Conservation (phyloP, 257 asterid species). For the Vinca minor region DNA sequence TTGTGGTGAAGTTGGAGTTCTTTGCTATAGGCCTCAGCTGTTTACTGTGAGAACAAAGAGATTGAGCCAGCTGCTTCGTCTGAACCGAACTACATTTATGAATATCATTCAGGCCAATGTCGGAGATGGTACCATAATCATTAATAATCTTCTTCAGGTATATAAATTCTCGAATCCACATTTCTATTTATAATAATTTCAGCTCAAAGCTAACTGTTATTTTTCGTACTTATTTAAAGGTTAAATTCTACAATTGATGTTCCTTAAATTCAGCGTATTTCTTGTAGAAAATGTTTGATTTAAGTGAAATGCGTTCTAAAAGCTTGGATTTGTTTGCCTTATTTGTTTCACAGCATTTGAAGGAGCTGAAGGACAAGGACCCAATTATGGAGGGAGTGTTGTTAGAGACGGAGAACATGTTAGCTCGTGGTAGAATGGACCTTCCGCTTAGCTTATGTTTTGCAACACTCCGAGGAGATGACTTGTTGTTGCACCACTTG, state of each 20-base stretch:
- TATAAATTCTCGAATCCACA: too few relatives aligned
- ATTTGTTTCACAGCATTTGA: slow-evolving; percentile 57
- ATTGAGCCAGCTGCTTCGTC: slow-evolving; percentile 64
- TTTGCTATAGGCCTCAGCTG: slow-evolving; percentile 72
- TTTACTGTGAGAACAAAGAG: slow-evolving; percentile 69
- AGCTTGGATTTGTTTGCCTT: too few relatives aligned
- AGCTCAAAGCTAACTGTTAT: too few relatives aligned
- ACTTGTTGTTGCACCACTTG: slow-evolving; percentile 54
- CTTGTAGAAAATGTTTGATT: too few relatives aligned
- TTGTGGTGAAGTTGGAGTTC: slow-evolving; percentile 72
- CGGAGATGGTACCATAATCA: too few relatives aligned
- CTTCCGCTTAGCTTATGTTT: slow-evolving; percentile 79
- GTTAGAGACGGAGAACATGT: slow-evolving; percentile 56
- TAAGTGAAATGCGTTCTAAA: too few relatives aligned
- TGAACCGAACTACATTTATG: slow-evolving; percentile 56
- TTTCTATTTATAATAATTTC: too few relatives aligned
- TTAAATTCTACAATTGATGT: background rate
- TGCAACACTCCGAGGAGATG: slow-evolving; percentile 73
- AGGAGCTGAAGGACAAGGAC: slow-evolving; percentile 41
- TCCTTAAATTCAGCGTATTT: too few relatives aligned
- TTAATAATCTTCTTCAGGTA: too few relatives aligned
- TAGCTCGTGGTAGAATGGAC: slow-evolving; percentile 71
- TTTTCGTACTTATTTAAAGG: too few relatives aligned
- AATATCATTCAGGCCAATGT: too few relatives aligned
- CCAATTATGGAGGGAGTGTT: slow-evolving; percentile 46